Conservation (phyloP, 177 flowering plant species). For the Telopea speciosissima region DNA sequence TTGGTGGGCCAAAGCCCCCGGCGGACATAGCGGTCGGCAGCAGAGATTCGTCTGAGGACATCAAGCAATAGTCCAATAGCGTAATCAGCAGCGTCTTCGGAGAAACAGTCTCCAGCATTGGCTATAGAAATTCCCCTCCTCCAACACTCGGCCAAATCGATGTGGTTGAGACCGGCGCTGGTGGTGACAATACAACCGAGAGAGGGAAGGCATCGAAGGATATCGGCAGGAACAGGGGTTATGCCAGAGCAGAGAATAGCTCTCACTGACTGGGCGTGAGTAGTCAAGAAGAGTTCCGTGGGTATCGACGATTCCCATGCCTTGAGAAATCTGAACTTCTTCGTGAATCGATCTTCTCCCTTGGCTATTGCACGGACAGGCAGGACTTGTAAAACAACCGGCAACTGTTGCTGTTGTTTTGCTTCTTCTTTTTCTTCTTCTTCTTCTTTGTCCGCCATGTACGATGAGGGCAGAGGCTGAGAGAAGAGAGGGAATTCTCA, state of each 20-base stretch:
- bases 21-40: constrained; percentile 45
- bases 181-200: constrained; percentile 29
- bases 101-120: constrained; percentile 26
- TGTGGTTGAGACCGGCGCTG: constrained; percentile 44
- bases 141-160: constrained; percentile 45
- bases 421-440: background rate
- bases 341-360: constrained; percentile 10
- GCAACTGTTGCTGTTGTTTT: constrained; percentile 7
- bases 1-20: constrained; percentile 33
- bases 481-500: too few relatives aligned
- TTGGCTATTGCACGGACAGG: background rate
- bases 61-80: constrained; percentile 48
- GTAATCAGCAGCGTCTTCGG: constrained; percentile 54
- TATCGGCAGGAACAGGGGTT: constrained; percentile 17
- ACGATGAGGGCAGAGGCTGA: background rate
- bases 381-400: constrained; percentile 16
- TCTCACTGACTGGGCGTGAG: constrained; percentile 14
- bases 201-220: constrained; percentile 32
- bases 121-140: constrained; percentile 37
- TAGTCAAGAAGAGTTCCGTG: constrained; percentile 15
- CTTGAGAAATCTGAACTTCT: constrained; percentile 19
- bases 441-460: background rate
- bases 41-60: constrained; percentile 42
- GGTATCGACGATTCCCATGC: constrained; percentile 22
- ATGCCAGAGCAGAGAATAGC: constrained; percentile 16